Conservation (phyloP, 1,139 yeast genomes). For the Saccharomycopsis crataegensis region DNA sequence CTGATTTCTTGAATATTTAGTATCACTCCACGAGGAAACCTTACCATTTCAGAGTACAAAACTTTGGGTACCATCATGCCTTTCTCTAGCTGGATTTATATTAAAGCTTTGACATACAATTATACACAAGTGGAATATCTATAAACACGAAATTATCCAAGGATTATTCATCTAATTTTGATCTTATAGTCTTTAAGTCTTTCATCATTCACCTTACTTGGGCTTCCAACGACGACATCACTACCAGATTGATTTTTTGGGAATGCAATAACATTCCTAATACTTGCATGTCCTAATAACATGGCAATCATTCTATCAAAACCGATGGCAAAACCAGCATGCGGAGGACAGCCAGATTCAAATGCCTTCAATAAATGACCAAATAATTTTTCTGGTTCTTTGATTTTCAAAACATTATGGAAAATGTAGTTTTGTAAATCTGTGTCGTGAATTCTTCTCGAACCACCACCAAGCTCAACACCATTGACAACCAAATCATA, state of each 20-base stretch:
- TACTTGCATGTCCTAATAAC: constrained; percentile 65
- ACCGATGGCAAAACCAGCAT: constrained; percentile 94
- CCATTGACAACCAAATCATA: constrained; percentile 93
- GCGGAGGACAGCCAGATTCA: constrained; percentile 94
- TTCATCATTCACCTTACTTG: constrained; percentile 44
- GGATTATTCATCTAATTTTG: background rate
- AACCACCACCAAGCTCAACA: constrained; percentile 95
- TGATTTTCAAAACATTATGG: constrained; percentile 46
- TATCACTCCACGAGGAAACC: background rate
- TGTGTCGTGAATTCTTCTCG: constrained; percentile 88
- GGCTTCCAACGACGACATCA: constrained; percentile 84
- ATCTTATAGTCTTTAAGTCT: constrained; percentile 14
- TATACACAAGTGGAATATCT: background rate
- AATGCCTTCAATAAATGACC: constrained; percentile 82
- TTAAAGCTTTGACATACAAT: background rate
- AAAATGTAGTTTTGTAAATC: constrained; percentile 66
- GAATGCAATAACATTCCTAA: constrained; percentile 91
- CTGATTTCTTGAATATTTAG: constrained; percentile 66
- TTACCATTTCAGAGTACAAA: background rate
- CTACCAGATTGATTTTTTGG: constrained; percentile 88
- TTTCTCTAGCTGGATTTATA: background rate
- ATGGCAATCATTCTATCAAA: constrained; percentile 91
- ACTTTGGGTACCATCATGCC: background rate
- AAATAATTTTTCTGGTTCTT: constrained; percentile 56
- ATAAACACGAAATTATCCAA: background rate